Evolutionary conservation across 108 stramenopile species (phyloP).

Genomic region (Epipyxis sp.): DNA sequence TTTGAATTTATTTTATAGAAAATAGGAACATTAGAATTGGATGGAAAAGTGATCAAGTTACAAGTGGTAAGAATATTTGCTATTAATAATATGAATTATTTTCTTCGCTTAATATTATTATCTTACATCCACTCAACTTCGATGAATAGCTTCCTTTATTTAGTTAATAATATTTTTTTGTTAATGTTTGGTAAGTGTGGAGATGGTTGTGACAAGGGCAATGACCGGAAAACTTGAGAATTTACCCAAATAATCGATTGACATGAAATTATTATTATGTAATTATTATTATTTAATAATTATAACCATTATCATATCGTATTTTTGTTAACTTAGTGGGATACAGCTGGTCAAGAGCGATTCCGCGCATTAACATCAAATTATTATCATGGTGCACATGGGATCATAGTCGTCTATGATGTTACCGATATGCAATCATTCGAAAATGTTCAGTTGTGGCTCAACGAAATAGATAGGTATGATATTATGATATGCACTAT

Average conservation of each 20-base stretch:
- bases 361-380: conserved; percentile 94
- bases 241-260: too few relatives aligned
- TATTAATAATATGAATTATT: neutral
- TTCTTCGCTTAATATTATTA: neutral
- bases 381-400: conserved; percentile 93
- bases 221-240: too few relatives aligned
- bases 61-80: conserved; percentile 10
- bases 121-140: too few relatives aligned
- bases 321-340: conserved; percentile 55
- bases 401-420: conserved; percentile 94
- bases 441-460: conserved; percentile 30
- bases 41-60: conserved; percentile 32
- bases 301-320: too few relatives aligned
- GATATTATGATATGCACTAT: too few relatives aligned
- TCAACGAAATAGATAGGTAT: conserved; percentile 27
- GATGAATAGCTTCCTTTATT: too few relatives aligned
- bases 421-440: conserved; percentile 66
- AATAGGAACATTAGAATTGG: conserved; percentile 23
- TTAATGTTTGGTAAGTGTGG: too few relatives aligned
- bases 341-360: conserved; percentile 86
- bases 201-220: too few relatives aligned
- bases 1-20: conserved; percentile 8
- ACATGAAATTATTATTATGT: too few relatives aligned
- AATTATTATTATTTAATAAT: too few relatives aligned
- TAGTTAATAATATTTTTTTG: too few relatives aligned